A percentile compares a stretch with the other conserved stretches of the same genome.
phyloP scores from a whole-genome alignment of 768 basidiomycete genomes.

The Paxillus rubicundulus region DNA sequence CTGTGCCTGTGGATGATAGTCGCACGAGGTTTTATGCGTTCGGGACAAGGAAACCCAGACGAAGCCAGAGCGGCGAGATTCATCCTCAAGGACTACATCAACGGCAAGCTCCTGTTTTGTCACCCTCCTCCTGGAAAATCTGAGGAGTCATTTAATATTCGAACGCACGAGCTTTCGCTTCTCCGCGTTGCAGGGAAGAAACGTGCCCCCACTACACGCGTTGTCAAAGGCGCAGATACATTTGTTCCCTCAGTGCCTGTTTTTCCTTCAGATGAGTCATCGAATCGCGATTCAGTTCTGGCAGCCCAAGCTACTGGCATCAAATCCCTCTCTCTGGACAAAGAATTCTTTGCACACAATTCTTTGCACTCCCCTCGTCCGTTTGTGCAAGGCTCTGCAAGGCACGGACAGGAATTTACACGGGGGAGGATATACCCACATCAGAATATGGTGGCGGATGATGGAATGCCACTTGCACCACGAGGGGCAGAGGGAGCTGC shows the following conservation, averaged over 20 bases:
- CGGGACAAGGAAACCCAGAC: constrained; percentile 96
- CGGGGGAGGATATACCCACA: constrained; percentile 75
- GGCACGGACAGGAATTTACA: constrained; percentile 58
- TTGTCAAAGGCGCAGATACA: constrained; percentile 80
- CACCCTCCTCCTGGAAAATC: constrained; percentile 78
- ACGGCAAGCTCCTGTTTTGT: constrained; percentile 87
- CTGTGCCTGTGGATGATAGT: constrained; percentile 48
- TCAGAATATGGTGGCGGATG: constrained; percentile 74
- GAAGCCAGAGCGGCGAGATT: constrained; percentile 91
- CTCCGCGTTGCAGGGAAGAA: constrained; percentile 73
- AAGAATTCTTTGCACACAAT: constrained; percentile 73
- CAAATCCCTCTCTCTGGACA: constrained; percentile 72
- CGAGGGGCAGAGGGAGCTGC: constrained; percentile 40
- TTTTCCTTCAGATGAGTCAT: neutral
- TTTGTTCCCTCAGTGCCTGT: constrained; percentile 46
- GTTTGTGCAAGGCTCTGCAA: constrained; percentile 58
- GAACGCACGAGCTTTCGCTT: constrained; percentile 61
- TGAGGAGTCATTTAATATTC: constrained; percentile 70
- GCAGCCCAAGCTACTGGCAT: constrained; percentile 35
- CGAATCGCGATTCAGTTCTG: constrained; percentile 20
- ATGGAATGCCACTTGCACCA: constrained; percentile 63
- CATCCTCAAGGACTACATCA: constrained; percentile 96
- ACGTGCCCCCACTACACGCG: constrained; percentile 82
- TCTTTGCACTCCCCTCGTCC: constrained; percentile 54
- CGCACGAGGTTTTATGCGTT: constrained; percentile 86